Conservation (phyloP, 106 monocot genomes). For the Allium sativum region DNA sequence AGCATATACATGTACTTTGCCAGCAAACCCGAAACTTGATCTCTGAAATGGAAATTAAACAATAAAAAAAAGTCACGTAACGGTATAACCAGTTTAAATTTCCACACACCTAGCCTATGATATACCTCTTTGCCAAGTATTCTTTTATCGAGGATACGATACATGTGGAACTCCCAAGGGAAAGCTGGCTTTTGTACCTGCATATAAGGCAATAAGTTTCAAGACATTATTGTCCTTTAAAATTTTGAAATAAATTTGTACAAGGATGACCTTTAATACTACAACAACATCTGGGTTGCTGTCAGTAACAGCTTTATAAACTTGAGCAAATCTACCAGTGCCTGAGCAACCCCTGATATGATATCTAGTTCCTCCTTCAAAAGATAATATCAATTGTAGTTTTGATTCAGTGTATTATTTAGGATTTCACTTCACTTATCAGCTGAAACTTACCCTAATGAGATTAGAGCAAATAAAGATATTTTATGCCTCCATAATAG, state of each 20-base stretch:
- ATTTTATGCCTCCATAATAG: too few species aligned
- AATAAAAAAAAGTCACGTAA: background rate
- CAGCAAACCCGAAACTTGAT: slow-evolving; percentile 75
- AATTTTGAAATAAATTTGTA: background rate
- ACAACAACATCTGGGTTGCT: slow-evolving; percentile 70
- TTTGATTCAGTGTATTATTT: too few species aligned
- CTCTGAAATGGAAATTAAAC: slow-evolving; percentile 40
- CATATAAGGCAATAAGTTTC: background rate
- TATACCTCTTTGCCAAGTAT: slow-evolving; percentile 55
- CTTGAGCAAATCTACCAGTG: slow-evolving; percentile 69
- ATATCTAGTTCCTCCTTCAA: slow-evolving; percentile 61
- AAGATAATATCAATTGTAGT: background rate
- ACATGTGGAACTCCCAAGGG: slow-evolving; percentile 98
- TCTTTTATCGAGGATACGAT: slow-evolving; percentile 69
- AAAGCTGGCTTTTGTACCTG: slow-evolving; percentile 83
- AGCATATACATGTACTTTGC: slow-evolving; percentile 55
- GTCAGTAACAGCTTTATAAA: slow-evolving; percentile 66
- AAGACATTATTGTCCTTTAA: background rate
- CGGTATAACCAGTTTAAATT: background rate
- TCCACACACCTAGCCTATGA: background rate
- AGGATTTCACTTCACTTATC: too few species aligned
- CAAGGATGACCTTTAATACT: slow-evolving; percentile 57
- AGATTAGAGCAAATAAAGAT: too few species aligned
- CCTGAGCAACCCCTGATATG: slow-evolving; percentile 89
- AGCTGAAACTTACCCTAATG: too few species aligned